Conservation (phyloP, 805 yeast species). For the Sungouiozyma ichnusensis region DNA sequence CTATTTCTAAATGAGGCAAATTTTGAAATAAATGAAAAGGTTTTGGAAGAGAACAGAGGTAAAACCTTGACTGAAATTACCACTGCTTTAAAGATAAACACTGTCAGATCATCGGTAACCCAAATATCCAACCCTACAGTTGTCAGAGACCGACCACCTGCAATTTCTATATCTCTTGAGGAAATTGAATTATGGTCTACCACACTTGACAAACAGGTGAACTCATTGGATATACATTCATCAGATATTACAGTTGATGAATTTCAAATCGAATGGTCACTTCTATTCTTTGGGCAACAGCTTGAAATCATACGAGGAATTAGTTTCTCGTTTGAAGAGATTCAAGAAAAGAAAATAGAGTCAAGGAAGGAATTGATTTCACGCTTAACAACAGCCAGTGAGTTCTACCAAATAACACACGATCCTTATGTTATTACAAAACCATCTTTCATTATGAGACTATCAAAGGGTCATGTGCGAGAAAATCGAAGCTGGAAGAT, state of each 20-base stretch:
- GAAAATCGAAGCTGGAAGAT: constrained; percentile 83
- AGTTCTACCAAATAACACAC: constrained; percentile 46
- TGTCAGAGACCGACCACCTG: constrained; percentile 18
- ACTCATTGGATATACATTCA: constrained; percentile 23
- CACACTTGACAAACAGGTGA: constrained; percentile 9
- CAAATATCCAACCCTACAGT: constrained; percentile 4
- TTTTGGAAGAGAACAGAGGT: constrained; percentile 12
- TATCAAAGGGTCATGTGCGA: constrained; percentile 64
- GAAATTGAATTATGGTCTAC: constrained; percentile 25
- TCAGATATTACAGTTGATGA: constrained; percentile 26
- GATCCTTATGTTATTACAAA: constrained; percentile 88
- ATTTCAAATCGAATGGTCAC: constrained; percentile 30
- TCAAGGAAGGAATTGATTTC: constrained; percentile 32
- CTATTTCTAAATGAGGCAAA: constrained; percentile 15
- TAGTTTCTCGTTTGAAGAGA: constrained; percentile 3
- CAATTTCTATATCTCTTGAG: constrained; percentile 19
- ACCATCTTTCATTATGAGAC: constrained; percentile 72
- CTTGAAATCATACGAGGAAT: constrained; percentile 6
- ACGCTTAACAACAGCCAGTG: constrained; percentile 38
- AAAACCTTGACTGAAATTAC: constrained; percentile 9
- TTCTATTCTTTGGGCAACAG: constrained; percentile 12
- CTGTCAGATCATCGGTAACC: constrained; percentile 14
- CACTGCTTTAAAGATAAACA: constrained; percentile 10
- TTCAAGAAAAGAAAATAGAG: constrained; percentile 6
- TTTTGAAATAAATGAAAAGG: constrained; percentile 14